A percentile compares a stretch with the other conserved stretches of the same genome.
Evolutionary conservation across 805 yeast species (phyloP).

Genomic region (Wickerhamomyces ciferrii): DNA sequence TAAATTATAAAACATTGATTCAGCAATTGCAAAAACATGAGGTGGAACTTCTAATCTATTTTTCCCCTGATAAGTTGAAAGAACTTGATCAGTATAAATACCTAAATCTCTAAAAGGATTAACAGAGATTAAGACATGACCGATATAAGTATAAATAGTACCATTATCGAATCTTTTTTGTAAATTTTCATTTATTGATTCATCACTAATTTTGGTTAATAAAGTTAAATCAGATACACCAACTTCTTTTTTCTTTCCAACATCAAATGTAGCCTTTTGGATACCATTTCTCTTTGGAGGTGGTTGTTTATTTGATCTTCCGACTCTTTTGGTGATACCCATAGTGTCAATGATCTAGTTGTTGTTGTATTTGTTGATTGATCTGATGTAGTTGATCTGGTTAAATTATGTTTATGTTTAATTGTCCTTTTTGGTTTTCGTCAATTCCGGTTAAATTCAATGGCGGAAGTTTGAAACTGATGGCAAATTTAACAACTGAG

Average conservation of each 20-base stretch:
- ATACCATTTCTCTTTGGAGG: constrained; percentile 58
- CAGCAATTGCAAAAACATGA: constrained; percentile 97
- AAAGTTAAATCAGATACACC: constrained; percentile 95
- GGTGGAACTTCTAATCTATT: constrained; percentile 96
- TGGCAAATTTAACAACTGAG: too few relatives aligned
- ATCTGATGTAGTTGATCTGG: background rate
- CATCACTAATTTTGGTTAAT: constrained; percentile 83
- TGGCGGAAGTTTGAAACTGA: too few relatives aligned
- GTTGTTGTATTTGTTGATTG: too few relatives aligned
- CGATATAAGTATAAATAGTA: constrained; percentile 87
- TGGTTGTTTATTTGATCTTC: constrained; percentile 48
- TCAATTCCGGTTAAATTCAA: too few relatives aligned
- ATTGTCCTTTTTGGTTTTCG: too few relatives aligned
- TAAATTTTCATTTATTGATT: constrained; percentile 86
- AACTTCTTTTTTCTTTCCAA: constrained; percentile 89
- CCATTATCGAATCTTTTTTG: constrained; percentile 86
- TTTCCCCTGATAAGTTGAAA: constrained; percentile 79
- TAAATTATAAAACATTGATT: constrained; percentile 91
- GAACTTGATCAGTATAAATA: constrained; percentile 77
- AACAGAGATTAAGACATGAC: constrained; percentile 91
- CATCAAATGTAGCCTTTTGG: constrained; percentile 87
- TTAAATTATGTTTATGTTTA: too few relatives aligned
- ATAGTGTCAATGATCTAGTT: constrained; percentile 29
- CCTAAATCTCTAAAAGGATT: constrained; percentile 97
- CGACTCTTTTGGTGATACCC: constrained; percentile 79